phyloP scores from a whole-genome alignment of 106 monocot species.

The Narthecium ossifragum region DNA sequence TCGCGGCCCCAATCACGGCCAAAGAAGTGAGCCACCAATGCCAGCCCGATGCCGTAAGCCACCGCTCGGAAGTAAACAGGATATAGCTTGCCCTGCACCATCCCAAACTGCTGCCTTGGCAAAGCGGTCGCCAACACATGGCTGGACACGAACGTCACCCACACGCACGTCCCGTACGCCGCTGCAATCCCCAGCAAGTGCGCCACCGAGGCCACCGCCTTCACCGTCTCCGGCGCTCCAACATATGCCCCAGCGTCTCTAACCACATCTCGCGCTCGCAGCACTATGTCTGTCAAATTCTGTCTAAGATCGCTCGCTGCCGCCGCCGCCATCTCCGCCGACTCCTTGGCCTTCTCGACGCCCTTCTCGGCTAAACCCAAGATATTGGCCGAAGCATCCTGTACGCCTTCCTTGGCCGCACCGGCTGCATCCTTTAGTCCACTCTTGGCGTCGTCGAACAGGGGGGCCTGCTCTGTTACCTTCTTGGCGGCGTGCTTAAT shows the following conservation, averaged over 20 bases:
- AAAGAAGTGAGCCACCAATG: constrained; percentile 29
- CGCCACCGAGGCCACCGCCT: constrained; percentile 15
- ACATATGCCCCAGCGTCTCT: constrained; percentile 21
- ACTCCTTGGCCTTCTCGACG: constrained; percentile 10
- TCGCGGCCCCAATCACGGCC: constrained; percentile 1
- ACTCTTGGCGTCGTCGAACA: no score
- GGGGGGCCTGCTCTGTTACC: background rate
- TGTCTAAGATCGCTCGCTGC: background rate
- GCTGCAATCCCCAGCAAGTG: constrained; percentile 51
- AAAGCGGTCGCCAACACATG: constrained; percentile 53
- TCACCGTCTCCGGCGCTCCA: constrained; percentile 12
- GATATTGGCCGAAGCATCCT: no score
- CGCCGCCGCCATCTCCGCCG: background rate
- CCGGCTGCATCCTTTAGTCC: no score
- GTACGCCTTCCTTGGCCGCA: no score
- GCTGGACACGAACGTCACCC: constrained; percentile 89
- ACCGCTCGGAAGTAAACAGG: constrained; percentile 74
- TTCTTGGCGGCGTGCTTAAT: background rate
- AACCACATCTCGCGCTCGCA: constrained; percentile 29
- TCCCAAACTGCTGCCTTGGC: constrained; percentile 76
- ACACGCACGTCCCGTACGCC: constrained; percentile 59
- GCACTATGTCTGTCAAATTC: constrained; percentile 40
- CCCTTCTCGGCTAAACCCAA: no score
- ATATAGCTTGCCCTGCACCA: constrained; percentile 74
- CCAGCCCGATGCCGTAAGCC: constrained; percentile 26